Percentiles rank a stretch among this genome's conserved stretches.
Conservation (phyloP, 1,139 yeast species). For the Pichia sp. region DNA sequence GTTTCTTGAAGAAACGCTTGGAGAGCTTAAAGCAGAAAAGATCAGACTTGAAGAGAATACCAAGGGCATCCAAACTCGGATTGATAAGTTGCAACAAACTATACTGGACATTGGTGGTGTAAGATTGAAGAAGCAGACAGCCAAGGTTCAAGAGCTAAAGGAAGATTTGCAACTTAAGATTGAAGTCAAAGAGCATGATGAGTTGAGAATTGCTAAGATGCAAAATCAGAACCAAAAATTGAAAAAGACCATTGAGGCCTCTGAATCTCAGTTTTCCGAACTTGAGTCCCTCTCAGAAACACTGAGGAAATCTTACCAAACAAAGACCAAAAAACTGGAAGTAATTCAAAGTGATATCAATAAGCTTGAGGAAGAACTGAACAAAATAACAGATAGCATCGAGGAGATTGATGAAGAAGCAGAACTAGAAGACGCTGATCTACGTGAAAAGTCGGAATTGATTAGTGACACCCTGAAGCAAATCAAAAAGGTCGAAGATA, state of each 20-base stretch:
- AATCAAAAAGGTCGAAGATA: conserved; percentile 58
- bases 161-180: conserved; percentile 60
- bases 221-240: conserved; percentile 47
- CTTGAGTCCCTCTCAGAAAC: neutral
- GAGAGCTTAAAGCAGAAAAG: conserved; percentile 33
- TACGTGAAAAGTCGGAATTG: conserved; percentile 31
- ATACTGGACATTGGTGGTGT: conserved; percentile 94
- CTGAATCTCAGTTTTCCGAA: conserved; percentile 2
- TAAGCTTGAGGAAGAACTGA: conserved; percentile 48
- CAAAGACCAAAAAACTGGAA: conserved; percentile 60
- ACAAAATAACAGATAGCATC: conserved; percentile 55
- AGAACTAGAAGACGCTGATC: conserved; percentile 36
- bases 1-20: conserved; percentile 34
- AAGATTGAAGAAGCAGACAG: conserved; percentile 68
- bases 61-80: conserved; percentile 49
- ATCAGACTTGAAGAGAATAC: conserved; percentile 46
- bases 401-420: conserved; percentile 29
- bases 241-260: neutral
- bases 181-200: conserved; percentile 56
- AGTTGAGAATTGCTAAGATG: conserved; percentile 54
- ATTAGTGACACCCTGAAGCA: conserved; percentile 30
- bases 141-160: conserved; percentile 70
- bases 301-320: conserved; percentile 38
- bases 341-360: conserved; percentile 54
- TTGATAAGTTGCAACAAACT: conserved; percentile 58